Evolutionary conservation across 2,329 filamentous ascomycete genomes (phyloP).

Genomic region (Tolypocladium nubicola): DNA sequence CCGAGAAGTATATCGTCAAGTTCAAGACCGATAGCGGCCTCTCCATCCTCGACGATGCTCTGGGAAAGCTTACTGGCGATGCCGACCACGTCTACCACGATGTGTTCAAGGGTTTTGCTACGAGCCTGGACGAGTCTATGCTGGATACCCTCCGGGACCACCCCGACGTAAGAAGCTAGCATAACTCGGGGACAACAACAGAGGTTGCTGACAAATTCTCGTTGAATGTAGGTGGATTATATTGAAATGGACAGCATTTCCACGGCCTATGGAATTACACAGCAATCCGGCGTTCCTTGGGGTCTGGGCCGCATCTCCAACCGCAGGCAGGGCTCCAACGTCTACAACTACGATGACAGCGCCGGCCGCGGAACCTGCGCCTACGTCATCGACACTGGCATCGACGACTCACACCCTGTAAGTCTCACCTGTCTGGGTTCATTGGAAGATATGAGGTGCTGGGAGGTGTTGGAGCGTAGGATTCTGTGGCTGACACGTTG

Average conservation of each 20-base stretch:
- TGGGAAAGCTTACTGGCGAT: conserved; percentile 8
- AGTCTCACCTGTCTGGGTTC: conserved; percentile 5
- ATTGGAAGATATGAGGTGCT: neutral
- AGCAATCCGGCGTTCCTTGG: conserved; percentile 25
- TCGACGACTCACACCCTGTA: conserved; percentile 19
- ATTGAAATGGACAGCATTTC: conserved; percentile 23
- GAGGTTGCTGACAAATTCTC: neutral
- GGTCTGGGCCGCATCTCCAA: conserved; percentile 23
- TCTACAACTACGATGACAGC: conserved; percentile 16
- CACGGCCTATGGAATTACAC: conserved; percentile 4
- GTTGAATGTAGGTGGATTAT: conserved; percentile 16
- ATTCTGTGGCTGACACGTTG: neutral
- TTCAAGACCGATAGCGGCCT: conserved; percentile 8
- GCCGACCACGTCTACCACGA: conserved; percentile 13
- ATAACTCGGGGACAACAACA: too few species aligned
- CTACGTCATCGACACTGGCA: conserved; percentile 32
- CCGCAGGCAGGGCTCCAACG: conserved; percentile 10
- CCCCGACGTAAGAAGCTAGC: conserved; percentile 8
- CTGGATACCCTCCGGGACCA: conserved; percentile 11
- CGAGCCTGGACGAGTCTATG: conserved; percentile 7
- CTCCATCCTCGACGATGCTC: conserved; percentile 4
- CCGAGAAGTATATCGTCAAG: conserved; percentile 18
- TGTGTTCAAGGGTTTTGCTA: conserved; percentile 13
- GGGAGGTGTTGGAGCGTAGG: neutral
- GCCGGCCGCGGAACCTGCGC: conserved; percentile 24